These are phyloP conservation scores for Trypanosoma mega DNA, from an alignment of 208 protist genomes.

Conservation along the genomic window DNA sequence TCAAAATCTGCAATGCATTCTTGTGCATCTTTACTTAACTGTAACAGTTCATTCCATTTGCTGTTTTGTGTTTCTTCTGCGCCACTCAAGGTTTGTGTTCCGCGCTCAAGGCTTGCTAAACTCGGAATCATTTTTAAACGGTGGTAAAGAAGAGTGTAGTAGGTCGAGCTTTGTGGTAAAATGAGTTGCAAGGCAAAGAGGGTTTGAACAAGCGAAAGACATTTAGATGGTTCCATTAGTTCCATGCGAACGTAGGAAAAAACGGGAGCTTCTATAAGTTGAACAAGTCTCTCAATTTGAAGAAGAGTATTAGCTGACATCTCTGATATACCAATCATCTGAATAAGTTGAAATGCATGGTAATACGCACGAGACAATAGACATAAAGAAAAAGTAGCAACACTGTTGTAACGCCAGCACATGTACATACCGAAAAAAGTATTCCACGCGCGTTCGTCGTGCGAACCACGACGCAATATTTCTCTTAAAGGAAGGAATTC, in stretches of 20 bases:
- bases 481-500: slow-evolving; percentile 85
- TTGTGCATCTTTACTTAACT: slow-evolving; percentile 24
- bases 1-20: slow-evolving; percentile 26
- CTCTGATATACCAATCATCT: slow-evolving; percentile 73
- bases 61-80: neutral
- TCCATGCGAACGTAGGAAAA: slow-evolving; percentile 93
- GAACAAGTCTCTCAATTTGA: slow-evolving; percentile 96
- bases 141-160: slow-evolving; percentile 55
- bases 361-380: slow-evolving; percentile 89
- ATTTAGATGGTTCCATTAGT: slow-evolving; percentile 82
- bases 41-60: slow-evolving; percentile 18
- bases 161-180: slow-evolving; percentile 93
- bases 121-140: slow-evolving; percentile 42
- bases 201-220: slow-evolving; percentile 88
- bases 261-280: slow-evolving; percentile 95
- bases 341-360: slow-evolving; percentile 59
- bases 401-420: slow-evolving; percentile 91
- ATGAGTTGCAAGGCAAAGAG: slow-evolving; percentile 97
- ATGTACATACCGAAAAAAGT: slow-evolving; percentile 75
- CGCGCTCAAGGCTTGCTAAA: slow-evolving; percentile 31
- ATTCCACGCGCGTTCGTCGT: slow-evolving; percentile 26
- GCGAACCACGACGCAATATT: slow-evolving; percentile 42
- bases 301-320: slow-evolving; percentile 91
- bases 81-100: neutral
- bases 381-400: slow-evolving; percentile 90